These are phyloP conservation scores for Suillus alpinus DNA, from an alignment of 768 basidiomycete genomes.

Conservation along the genomic window DNA sequence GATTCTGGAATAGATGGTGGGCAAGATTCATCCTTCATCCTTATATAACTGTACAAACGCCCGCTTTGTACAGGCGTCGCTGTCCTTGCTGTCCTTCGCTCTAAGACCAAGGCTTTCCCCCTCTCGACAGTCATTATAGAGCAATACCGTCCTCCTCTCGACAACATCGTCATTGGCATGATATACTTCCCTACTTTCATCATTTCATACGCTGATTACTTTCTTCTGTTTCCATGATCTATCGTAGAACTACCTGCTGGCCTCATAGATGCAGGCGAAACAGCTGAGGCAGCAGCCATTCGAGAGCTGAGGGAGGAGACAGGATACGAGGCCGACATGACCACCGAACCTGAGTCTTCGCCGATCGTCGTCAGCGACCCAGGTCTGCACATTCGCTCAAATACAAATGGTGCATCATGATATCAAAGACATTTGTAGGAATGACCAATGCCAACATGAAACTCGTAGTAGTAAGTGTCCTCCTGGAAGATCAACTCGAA, in stretches of 20 bases:
- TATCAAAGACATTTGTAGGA: conserved; percentile 40
- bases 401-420: background rate
- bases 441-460: conserved; percentile 96
- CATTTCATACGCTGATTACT: background rate
- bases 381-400: conserved; percentile 39
- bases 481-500: conserved; percentile 63
- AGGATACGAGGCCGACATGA: conserved; percentile 64
- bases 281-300: conserved; percentile 74
- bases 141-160: conserved; percentile 88
- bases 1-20: conserved; percentile 79
- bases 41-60: background rate
- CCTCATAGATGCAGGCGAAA: conserved; percentile 83
- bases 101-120: conserved; percentile 68
- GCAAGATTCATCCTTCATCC: conserved; percentile 7
- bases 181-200: background rate
- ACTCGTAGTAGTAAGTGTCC: conserved; percentile 69
- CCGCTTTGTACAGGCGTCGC: conserved; percentile 64
- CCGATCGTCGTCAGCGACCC: conserved; percentile 68
- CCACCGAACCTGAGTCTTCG: conserved; percentile 56
- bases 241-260: conserved; percentile 60
- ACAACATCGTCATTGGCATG: conserved; percentile 70
- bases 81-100: conserved; percentile 76
- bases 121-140: conserved; percentile 83
- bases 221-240: background rate
- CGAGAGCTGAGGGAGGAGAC: conserved; percentile 94